These are phyloP conservation scores for Aplosporella prunicola DNA, from an alignment of 2,329 filamentous ascomycete species.

Conservation along the genomic window DNA sequence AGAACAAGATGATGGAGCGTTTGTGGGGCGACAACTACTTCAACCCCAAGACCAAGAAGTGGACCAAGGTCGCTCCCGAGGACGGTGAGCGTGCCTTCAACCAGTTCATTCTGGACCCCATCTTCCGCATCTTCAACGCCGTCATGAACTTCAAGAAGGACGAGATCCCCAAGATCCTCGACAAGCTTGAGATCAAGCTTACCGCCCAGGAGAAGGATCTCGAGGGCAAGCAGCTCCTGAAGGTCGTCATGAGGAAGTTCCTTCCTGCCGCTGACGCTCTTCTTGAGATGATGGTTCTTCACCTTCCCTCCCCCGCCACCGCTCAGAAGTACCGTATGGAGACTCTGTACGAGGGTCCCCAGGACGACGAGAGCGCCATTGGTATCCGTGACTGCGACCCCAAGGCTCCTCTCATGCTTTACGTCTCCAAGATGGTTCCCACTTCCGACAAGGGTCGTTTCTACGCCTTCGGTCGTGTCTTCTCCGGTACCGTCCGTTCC, in stretches of 20 bases:
- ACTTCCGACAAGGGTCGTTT: conserved; percentile 99
- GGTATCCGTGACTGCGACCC: conserved; percentile 98
- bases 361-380: conserved; percentile 84
- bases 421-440: conserved; percentile 99
- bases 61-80: conserved; percentile 76
- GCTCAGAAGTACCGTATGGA: conserved; percentile 97
- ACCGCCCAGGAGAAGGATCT: conserved; percentile 75
- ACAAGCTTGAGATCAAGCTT: conserved; percentile 96
- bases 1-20: conserved; percentile 99
- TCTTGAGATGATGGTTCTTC: conserved; percentile 99
- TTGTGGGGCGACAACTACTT: conserved; percentile 99
- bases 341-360: conserved; percentile 96
- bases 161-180: conserved; percentile 69
- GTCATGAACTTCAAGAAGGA: conserved; percentile 99
- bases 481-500: conserved; percentile 93
- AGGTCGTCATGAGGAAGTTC: conserved; percentile 98
- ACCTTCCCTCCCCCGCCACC: conserved; percentile 90
- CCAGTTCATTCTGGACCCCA: conserved; percentile 98
- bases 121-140: conserved; percentile 95
- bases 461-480: conserved; percentile 99
- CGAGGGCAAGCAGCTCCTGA: conserved; percentile 96
- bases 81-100: conserved; percentile 99
- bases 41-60: conserved; percentile 99
- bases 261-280: conserved; percentile 95
- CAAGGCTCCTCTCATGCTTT: conserved; percentile 98